Evolutionary conservation across 129 eudicot species (phyloP), one percentile per base, ranked within the genome.

Genomic region (Flaveria trinervia): DNA sequence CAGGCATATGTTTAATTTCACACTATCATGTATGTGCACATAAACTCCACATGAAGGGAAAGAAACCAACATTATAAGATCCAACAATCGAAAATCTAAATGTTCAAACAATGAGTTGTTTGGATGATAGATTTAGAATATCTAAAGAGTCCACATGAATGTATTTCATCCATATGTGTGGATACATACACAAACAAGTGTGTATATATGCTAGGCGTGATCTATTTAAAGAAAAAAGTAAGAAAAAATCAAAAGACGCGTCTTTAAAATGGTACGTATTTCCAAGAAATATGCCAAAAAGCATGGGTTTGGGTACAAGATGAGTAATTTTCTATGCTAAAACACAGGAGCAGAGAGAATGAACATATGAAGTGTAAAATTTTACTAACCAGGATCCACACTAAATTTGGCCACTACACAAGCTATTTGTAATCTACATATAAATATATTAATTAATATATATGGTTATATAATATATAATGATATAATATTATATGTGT

Each of bases 1-100:
- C 96, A 92, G 74, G 97, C 97, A 92, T 92, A 86, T 81, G 59
- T 30, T 30, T 5, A 30, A 4, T 30, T 62, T 41, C 72, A 22
- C 26, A 65, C 79, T 68, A 77, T 50, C 62, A 28, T 22, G n/a
- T 33, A 74, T 44, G 11, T 28, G 10, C n/a, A 50, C 9, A 28
- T 50, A n/a, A n/a, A n/a, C 20, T 26, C 16, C 15, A 26, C 11
- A n/a, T 17, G 26, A 14, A 20, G 2, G 39, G 39, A 4, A 33
- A 4, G 39, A 33, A 33, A 33, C 7, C 39, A 33, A 33, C 39
- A 0, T 33, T 33, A 33, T 33, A 33, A 5, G 7, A 33, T 33
- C 39, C 6, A 33, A 33, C 6, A 4, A 15, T 20, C 0, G 1
- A 1, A 15, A 10, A 50, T 50, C 4, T 15, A 50, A 14, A 50